Evolutionary conservation across 257 asterid genomes (phyloP).

Genomic region (Capsicum baccatum): DNA sequence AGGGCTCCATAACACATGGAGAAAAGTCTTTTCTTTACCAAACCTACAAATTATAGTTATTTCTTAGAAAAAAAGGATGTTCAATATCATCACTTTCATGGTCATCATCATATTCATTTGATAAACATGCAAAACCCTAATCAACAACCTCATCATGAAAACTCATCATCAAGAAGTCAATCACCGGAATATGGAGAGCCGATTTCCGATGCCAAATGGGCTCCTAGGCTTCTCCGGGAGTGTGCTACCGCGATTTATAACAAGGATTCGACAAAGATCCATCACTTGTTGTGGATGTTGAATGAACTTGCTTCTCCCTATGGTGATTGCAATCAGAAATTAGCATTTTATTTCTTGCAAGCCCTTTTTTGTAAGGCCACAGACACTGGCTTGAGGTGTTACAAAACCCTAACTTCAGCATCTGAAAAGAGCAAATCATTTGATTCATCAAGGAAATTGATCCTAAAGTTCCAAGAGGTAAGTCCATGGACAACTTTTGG

Average conservation of each 20-base stretch:
- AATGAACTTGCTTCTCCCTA: conserved; percentile 94
- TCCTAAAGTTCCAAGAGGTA: conserved; percentile 79
- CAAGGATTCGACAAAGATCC: conserved; percentile 70
- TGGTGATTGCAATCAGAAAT: conserved; percentile 85
- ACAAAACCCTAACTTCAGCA: conserved; percentile 66
- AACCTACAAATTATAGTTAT: conserved; percentile 35
- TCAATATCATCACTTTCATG: conserved; percentile 38
- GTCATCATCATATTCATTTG: conserved; percentile 35
- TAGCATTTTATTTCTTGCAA: conserved; percentile 81
- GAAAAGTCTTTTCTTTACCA: conserved; percentile 49
- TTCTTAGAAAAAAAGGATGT: conserved; percentile 18
- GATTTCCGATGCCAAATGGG: conserved; percentile 58
- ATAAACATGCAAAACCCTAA: conserved; percentile 35
- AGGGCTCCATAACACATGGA: conserved; percentile 53
- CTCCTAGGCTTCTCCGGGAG: conserved; percentile 65
- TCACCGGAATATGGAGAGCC: conserved; percentile 51
- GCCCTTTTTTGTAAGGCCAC: conserved; percentile 81
- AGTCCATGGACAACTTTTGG: conserved; percentile 99
- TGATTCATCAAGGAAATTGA: conserved; percentile 60
- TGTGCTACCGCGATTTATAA: conserved; percentile 71
- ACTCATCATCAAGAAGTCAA: conserved; percentile 34
- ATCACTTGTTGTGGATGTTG: conserved; percentile 83
- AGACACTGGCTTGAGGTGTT: conserved; percentile 65
- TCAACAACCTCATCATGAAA: conserved; percentile 39
- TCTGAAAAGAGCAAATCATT: conserved; percentile 67